Evolutionary conservation across 208 protist genomes (phyloP).

Genomic region (Leptomonas pyrrhocoris): DNA sequence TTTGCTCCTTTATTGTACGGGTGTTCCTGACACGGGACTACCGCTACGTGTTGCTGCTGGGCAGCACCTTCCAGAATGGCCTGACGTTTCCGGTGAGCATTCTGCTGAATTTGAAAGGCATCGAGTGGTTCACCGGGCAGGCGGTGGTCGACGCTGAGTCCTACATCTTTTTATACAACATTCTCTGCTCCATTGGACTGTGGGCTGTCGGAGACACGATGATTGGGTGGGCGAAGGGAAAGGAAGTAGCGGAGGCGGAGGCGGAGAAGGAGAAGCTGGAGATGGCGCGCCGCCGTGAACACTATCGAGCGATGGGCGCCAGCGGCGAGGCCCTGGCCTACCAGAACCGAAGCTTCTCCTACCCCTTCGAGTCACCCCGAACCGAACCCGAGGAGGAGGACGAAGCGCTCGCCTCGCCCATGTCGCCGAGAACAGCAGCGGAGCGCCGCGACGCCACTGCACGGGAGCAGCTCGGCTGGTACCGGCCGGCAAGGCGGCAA

Average conservation of each 20-base stretch:
- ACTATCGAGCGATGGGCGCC: slow-evolving; percentile 3
- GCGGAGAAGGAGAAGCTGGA: not conserved
- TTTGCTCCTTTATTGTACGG: slow-evolving; percentile 30
- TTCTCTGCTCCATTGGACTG: slow-evolving; percentile 57
- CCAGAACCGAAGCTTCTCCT: slow-evolving; percentile 32
- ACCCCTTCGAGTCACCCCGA: slow-evolving; percentile 25
- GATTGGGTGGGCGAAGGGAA: slow-evolving; percentile 31
- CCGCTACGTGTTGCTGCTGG: slow-evolving; percentile 53
- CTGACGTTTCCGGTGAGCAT: slow-evolving; percentile 65
- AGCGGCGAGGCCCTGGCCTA: slow-evolving; percentile 5
- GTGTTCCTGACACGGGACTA: slow-evolving; percentile 45
- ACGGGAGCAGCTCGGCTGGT: slow-evolving; percentile 47
- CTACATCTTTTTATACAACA: slow-evolving; percentile 82
- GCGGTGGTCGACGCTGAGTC: slow-evolving; percentile 40
- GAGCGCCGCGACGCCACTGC: slow-evolving; percentile 33
- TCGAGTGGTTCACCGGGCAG: slow-evolving; percentile 49
- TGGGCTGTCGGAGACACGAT: slow-evolving; percentile 60
- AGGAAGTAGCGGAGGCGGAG: slow-evolving; percentile 28
- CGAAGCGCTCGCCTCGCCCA: not conserved
- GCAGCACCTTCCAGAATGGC: slow-evolving; percentile 76
- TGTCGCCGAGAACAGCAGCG: slow-evolving; percentile 6
- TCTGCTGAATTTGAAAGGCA: slow-evolving; percentile 62
- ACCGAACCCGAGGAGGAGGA: slow-evolving; percentile 3
- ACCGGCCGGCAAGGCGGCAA: slow-evolving; percentile 24
- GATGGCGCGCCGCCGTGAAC: slow-evolving; percentile 1